Percentiles rank a stretch among this genome's conserved stretches.
phyloP scores from a whole-genome alignment of 2,329 filamentous ascomycete species.

The Arthrobotrys iridis region DNA sequence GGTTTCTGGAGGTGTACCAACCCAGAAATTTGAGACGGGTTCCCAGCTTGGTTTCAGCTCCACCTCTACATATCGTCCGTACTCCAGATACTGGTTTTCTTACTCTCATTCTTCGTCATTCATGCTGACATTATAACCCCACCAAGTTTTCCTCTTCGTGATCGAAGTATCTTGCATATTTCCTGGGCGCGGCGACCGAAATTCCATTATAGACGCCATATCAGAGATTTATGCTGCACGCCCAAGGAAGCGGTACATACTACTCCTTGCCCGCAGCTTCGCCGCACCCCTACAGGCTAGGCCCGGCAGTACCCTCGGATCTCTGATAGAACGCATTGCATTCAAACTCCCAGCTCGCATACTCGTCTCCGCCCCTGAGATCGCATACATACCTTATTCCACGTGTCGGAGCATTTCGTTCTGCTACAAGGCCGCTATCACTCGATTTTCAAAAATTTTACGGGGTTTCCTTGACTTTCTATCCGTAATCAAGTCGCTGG shows the following conservation, averaged over 20 bases:
- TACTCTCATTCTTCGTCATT: not conserved
- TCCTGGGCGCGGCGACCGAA: not conserved
- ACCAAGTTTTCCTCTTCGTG: conserved; percentile 2
- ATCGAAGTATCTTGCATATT: not conserved
- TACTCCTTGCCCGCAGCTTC: not conserved
- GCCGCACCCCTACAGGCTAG: conserved; percentile 35
- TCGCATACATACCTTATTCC: not conserved
- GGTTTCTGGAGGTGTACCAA: conserved; percentile 10
- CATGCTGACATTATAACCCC: not conserved
- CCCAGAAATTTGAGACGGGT: conserved; percentile 6
- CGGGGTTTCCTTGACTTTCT: not conserved
- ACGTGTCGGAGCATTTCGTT: not conserved
- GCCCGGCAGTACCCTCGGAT: conserved; percentile 3
- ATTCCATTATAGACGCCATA: not conserved
- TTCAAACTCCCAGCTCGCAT: not conserved
- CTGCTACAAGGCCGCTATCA: not conserved
- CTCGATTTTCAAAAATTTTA: not conserved
- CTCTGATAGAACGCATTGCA: not conserved
- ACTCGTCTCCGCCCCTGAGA: not conserved
- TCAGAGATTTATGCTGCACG: not conserved
- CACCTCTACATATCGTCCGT: conserved; percentile 28
- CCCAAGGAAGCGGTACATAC: not conserved
- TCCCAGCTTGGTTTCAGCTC: conserved; percentile 42
- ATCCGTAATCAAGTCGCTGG: conserved; percentile 26
- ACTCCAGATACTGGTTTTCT: conserved; percentile 17